Base-by-base conservation (phyloP, 192 early-diverging fungal genomes). In the Cladochytrium replicatum region DNA sequence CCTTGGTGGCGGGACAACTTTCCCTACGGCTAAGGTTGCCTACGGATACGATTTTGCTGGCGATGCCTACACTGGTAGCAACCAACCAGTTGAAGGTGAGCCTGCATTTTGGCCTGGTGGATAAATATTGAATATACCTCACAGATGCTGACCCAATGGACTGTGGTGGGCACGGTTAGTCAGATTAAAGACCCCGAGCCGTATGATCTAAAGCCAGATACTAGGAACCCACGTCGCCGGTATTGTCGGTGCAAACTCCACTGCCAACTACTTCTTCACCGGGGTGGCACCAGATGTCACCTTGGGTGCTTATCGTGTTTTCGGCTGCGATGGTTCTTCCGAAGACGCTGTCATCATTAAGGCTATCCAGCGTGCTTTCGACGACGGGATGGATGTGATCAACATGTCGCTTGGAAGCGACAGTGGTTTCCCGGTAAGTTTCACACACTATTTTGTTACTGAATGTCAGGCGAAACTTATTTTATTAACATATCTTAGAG, bases 221-320 rank as follows among this genome's bases (percentile, higher is more conserved):
- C 72, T 72, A 60, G 72, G 72, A 31, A 75, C 72, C 21, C 72
- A 75, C 56, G 57, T 62, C 13, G 61, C 71, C 24, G 71, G 71
- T 32, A 74, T 67, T 52, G 55, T 74, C 40, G 71, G 43, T 0
- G 71, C 40, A 29, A 45, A 67, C 40, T 59, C 65, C n/a, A 39
- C 25, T 8, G 51, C 43, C 55, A 53, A 58, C 41, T 4, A 28
- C 30, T 34, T 42, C 32, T 72, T 58, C 38, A 32, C 54, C 23
- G 92, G 92, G 31, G 85, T 91, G n/a, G 90, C 88, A 11, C 92
- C 92, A 0, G 74, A 77, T 39, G 89, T 78, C 27, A 85, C 71
- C 2, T 59, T 93, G 25, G 84, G 84, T 6, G 76, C 74, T 4
- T 96, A 87, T 71, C 71, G 90, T 48, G 72, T 92, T 17, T 85